Conservation (phyloP, 139 green algal genomes). For the Chlorella sorokiniana region DNA sequence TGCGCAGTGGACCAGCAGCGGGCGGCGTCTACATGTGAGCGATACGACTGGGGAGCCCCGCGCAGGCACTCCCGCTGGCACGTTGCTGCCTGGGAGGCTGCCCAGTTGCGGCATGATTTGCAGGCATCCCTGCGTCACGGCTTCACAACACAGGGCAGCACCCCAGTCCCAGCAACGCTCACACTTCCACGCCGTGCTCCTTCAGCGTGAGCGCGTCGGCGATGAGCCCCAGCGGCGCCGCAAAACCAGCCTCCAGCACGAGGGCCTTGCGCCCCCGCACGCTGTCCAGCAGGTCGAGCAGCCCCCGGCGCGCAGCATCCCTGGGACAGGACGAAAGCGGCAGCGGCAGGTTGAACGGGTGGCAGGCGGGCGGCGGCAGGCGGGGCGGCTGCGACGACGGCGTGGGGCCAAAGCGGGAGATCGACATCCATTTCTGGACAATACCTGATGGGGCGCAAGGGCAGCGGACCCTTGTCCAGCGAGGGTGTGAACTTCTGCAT, state of each 20-base stretch:
- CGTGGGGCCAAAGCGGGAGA: background rate
- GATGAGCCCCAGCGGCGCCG: constrained; percentile 76
- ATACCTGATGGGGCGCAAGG: constrained; percentile 56
- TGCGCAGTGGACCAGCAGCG: background rate
- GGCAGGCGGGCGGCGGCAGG: background rate
- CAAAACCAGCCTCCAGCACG: constrained; percentile 81
- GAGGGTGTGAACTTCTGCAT: constrained; percentile 43
- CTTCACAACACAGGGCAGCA: background rate
- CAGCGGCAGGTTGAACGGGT: too few species aligned
- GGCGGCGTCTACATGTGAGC: too few species aligned
- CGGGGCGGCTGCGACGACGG: background rate
- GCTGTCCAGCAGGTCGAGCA: constrained; percentile 75
- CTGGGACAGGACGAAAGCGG: constrained; percentile 33
- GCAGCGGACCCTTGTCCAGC: constrained; percentile 60
- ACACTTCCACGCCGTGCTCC: constrained; percentile 89
- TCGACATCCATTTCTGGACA: background rate
- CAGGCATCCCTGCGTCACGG: background rate
- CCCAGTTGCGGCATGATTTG: too few species aligned
- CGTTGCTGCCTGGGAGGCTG: background rate
- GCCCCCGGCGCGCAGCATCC: constrained; percentile 53
- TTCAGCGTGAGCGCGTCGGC: constrained; percentile 74
- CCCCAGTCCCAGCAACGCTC: background rate
- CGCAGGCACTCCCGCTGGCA: background rate
- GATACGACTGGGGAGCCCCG: background rate
- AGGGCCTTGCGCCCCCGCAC: constrained; percentile 85